phyloP scores from a whole-genome alignment of 805 yeast genomes.

The Grigorovia jiainica region DNA sequence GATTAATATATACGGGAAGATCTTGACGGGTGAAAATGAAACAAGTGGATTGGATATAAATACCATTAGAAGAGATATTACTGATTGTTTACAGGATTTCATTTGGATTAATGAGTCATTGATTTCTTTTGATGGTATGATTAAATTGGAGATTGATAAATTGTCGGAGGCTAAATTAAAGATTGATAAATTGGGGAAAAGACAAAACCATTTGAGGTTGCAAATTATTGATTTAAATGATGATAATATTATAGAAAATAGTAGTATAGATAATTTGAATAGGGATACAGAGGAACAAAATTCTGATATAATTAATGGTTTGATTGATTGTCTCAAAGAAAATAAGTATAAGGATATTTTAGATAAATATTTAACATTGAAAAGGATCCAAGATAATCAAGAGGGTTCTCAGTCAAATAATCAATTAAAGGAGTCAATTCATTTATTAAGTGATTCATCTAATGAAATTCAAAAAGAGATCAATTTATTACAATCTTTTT shows the following conservation, averaged over 20 bases:
- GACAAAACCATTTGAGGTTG: slow-evolving; percentile 8
- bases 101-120: slow-evolving; percentile 18
- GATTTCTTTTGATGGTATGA: slow-evolving; percentile 18
- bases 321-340: neutral
- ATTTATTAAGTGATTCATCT: slow-evolving; percentile 8
- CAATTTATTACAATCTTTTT: slow-evolving; percentile 12
- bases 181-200: slow-evolving; percentile 7
- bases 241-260: too few species aligned
- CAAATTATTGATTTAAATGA: neutral
- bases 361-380: neutral
- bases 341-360: neutral
- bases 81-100: slow-evolving; percentile 22
- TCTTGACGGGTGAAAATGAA: slow-evolving; percentile 11
- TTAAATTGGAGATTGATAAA: slow-evolving; percentile 14
- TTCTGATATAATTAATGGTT: neutral
- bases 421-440: slow-evolving; percentile 6
- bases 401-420: neutral
- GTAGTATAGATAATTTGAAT: too few species aligned
- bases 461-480: slow-evolving; percentile 11
- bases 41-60: slow-evolving; percentile 4
- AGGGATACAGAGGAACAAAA: too few species aligned
- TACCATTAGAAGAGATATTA: slow-evolving; percentile 19
- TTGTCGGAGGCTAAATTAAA: slow-evolving; percentile 8
- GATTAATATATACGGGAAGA: slow-evolving; percentile 13
- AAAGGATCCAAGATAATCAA: neutral